Conservation (phyloP, 257 asterid species). For the Salvia splendens region DNA sequence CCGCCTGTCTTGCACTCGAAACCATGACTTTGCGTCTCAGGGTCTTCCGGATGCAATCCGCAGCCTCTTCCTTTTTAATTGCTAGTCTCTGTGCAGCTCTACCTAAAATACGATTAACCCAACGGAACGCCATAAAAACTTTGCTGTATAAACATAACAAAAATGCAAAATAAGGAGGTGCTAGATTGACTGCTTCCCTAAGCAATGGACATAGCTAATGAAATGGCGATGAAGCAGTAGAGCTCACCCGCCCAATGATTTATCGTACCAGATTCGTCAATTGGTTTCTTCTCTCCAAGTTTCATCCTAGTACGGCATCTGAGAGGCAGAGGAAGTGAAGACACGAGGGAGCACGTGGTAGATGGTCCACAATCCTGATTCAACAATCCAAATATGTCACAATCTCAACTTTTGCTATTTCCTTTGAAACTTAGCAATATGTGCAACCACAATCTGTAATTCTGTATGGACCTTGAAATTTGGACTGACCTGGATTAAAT, state of each 20-base stretch:
- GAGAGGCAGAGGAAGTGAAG: constrained; percentile 66
- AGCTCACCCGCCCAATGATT: constrained; percentile 7
- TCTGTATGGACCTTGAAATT: constrained; percentile 17
- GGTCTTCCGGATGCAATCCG: constrained; percentile 57
- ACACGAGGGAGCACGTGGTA: constrained; percentile 54
- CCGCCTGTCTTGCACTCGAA: constrained; percentile 90
- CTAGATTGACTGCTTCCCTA: neutral
- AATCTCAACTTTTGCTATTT: neutral
- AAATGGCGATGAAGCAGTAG: neutral
- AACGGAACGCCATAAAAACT: neutral
- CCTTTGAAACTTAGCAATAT: too few relatives aligned
- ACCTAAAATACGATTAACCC: constrained; percentile 37
- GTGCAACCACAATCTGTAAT: constrained; percentile 5
- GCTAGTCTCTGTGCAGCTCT: constrained; percentile 38
- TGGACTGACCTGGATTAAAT: constrained; percentile 61
- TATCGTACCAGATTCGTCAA: constrained; percentile 50
- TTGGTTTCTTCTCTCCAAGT: constrained; percentile 50
- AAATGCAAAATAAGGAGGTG: neutral
- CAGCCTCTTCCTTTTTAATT: constrained; percentile 66
- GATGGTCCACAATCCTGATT: constrained; percentile 69
- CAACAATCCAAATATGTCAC: constrained; percentile 33
- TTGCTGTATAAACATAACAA: neutral
- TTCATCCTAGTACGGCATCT: constrained; percentile 56
- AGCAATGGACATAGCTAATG: neutral
- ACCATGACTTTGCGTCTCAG: constrained; percentile 76